phyloP scores from a whole-genome alignment of 148 eudicot species.

The Talinum fruticosum region DNA sequence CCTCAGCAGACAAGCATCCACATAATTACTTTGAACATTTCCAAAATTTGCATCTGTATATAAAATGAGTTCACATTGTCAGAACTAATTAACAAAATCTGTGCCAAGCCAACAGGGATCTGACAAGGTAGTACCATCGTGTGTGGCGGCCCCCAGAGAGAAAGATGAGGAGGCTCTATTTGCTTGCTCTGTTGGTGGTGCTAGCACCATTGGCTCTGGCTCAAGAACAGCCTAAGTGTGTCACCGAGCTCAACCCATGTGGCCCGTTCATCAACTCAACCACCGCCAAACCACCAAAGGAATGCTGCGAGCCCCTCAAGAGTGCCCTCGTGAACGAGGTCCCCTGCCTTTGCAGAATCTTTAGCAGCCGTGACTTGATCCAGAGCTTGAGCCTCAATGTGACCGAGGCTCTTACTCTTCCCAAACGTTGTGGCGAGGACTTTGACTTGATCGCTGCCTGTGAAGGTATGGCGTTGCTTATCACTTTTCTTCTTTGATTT shows the following conservation, averaged over 20 bases:
- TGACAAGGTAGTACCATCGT: too few species aligned
- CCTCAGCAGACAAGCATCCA: background rate
- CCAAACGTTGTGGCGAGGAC: constrained; percentile 15
- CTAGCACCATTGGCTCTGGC: background rate
- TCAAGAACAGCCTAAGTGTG: constrained; percentile 2
- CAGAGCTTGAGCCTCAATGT: constrained; percentile 12
- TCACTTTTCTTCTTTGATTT: too few species aligned
- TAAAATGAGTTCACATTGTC: too few species aligned
- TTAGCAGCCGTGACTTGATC: background rate
- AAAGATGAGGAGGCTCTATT: background rate
- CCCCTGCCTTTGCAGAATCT: constrained; percentile 18
- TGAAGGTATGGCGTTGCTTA: background rate
- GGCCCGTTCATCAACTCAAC: constrained; percentile 4
- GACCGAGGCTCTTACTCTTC: constrained; percentile 11
- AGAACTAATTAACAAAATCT: too few species aligned
- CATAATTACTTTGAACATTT: background rate
- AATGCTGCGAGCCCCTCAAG: constrained; percentile 20
- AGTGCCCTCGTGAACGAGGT: background rate
- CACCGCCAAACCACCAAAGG: background rate
- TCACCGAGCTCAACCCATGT: constrained; percentile 3
- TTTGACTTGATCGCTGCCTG: constrained; percentile 12
- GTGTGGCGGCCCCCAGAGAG: background rate
- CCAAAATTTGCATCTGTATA: too few species aligned
- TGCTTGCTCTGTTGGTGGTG: background rate
- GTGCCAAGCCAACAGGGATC: background rate